These are phyloP conservation scores for Fraxinus paxiana DNA, from an alignment of 305 asterid species.

Conservation along the genomic window DNA sequence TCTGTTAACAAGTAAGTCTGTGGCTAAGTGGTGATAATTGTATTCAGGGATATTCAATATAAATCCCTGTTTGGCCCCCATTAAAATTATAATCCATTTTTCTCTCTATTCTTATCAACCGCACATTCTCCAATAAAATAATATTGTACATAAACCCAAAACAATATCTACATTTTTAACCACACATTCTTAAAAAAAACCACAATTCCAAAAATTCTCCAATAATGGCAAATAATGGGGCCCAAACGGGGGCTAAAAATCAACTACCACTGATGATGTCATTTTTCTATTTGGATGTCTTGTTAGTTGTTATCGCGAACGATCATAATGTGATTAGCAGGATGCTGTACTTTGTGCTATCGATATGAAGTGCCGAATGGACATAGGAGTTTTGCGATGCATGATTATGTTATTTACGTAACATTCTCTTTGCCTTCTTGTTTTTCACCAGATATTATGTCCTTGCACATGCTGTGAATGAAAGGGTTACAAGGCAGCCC, in stretches of 20 bases:
- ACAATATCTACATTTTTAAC: not conserved
- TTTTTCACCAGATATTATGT: conserved; percentile 66
- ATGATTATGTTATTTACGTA: conserved; percentile 11
- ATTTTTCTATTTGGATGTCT: conserved; percentile 4
- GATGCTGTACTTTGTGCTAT: conserved; percentile 8
- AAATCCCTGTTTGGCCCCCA: not conserved
- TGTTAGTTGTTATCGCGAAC: not conserved
- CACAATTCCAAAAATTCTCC: not conserved
- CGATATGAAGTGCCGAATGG: conserved; percentile 13
- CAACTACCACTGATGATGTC: not conserved
- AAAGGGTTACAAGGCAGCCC: conserved; percentile 90
- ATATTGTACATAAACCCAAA: not conserved
- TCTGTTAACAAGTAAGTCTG: conserved; percentile 79
- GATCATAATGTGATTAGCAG: not conserved
- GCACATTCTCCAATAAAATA: not conserved
- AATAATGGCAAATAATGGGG: not conserved
- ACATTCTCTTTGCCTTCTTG: conserved; percentile 3
- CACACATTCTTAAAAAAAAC: not conserved
- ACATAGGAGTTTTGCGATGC: conserved; percentile 8
- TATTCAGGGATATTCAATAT: not conserved
- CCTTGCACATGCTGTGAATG: conserved; percentile 99
- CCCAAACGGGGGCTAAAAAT: not conserved
- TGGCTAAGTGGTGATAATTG: conserved; percentile 15
- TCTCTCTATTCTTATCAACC: not conserved
- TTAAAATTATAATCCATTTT: not conserved